Evolutionary conservation across 306 rosid genomes (phyloP), one percentile per base, ranked within the genome.

Genomic region (Vicia sativa): DNA sequence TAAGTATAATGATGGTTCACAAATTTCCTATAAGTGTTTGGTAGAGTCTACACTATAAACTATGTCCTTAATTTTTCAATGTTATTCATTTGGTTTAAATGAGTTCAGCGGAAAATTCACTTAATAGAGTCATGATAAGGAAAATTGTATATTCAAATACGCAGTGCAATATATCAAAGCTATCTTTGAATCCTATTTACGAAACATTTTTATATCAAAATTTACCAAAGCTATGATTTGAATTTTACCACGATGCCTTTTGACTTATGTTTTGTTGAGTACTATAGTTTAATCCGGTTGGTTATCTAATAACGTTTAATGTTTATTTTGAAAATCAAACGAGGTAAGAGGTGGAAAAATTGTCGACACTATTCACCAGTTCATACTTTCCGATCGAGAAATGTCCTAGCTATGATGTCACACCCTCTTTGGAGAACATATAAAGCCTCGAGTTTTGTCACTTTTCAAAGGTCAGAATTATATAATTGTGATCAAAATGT

Each of bases 261-360:
- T 21, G 23, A 21, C 23, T 21, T 21, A 21, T 1, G 23, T 21
- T 21, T 21, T 21, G 23, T 21, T n/a, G n/a, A n/a, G n/a, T n/a
- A n/a, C n/a, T n/a, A 43, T 3, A 41, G 13, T 25, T 26, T n/a
- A 38, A 61, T 61, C 3, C 4, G 80, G 79, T 81, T 78, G 86
- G 81, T 75, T 50, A 78, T 69, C 78, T 68, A 77, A 73, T 67
- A 4, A 78, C 10, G 71, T 23, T 62, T 57, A 14, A 43, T 26
- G 37, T 18, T 48, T 69, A 18, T 73, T 39, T 44, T 62, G 71
- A 65, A 65, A 80, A 67, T 54, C 28, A 76, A 61, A 62, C 80
- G 91, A 88, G 82, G 82, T 76, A 84, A 88, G 76, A 73, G 65
- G 81, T 84, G 77, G 81, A 83, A 72, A 68, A 73, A 28, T 25